These are phyloP conservation scores for Entoloma clypeatum DNA, from an alignment of 1,284 basidiomycete genomes.

Conservation along the genomic window DNA sequence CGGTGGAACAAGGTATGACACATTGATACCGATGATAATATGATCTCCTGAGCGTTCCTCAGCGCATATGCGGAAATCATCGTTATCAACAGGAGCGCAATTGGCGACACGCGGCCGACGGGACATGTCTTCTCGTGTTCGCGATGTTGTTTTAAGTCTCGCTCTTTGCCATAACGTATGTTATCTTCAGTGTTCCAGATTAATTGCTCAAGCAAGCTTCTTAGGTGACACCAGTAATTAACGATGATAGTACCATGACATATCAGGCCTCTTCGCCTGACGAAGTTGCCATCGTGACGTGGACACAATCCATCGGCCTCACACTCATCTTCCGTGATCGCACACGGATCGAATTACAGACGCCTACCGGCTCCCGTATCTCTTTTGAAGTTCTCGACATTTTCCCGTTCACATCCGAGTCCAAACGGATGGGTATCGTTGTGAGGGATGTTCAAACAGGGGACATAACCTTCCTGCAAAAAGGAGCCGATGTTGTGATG, in stretches of 20 bases:
- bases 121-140: constrained; percentile 94
- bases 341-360: constrained; percentile 77
- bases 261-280: constrained; percentile 99
- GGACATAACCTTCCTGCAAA: constrained; percentile 90
- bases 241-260: constrained; percentile 91
- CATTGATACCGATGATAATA: constrained; percentile 2
- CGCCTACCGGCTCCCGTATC: constrained; percentile 59
- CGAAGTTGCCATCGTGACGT: constrained; percentile 98
- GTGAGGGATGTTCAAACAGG: constrained; percentile 75
- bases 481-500: constrained; percentile 99
- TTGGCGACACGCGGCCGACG: constrained; percentile 80
- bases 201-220: background rate
- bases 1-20: constrained; percentile 43
- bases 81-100: constrained; percentile 70
- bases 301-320: constrained; percentile 94
- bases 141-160: constrained; percentile 89
- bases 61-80: constrained; percentile 45
- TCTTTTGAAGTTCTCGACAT: constrained; percentile 88
- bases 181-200: constrained; percentile 33
- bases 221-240: constrained; percentile 91
- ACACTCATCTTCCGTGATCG: constrained; percentile 87
- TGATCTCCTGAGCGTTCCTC: constrained; percentile 2
- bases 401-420: constrained; percentile 98
- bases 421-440: constrained; percentile 98
- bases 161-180: constrained; percentile 95